A percentile compares a stretch with the other conserved stretches of the same genome.
These are phyloP conservation scores for Telfairia occidentalis DNA, from an alignment of 331 rosid species.

Conservation along the genomic window DNA sequence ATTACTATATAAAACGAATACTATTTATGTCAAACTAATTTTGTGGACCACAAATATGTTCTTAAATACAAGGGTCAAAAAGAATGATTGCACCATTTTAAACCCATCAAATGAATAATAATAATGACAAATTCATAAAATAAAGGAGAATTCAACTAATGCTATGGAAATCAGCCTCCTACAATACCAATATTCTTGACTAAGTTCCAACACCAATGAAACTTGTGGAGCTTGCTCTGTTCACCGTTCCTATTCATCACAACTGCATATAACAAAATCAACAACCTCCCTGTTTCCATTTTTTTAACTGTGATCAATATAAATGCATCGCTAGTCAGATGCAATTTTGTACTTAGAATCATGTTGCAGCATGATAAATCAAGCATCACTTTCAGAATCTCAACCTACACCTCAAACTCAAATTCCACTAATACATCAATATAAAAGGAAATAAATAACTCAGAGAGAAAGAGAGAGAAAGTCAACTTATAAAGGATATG, in stretches of 20 bases:
- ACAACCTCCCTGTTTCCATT: not conserved
- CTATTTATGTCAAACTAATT: not conserved
- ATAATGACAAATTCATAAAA: not conserved
- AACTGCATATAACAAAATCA: not conserved
- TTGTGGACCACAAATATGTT: not conserved
- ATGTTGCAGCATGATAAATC: not conserved
- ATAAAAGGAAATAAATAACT: not conserved
- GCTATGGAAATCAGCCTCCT: not conserved
- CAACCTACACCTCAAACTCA: not conserved
- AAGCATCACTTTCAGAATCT: not conserved
- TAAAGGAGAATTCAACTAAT: not conserved
- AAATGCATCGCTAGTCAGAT: not conserved
- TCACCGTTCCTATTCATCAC: not conserved
- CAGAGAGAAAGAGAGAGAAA: not conserved
- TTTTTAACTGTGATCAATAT: not conserved
- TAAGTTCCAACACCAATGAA: not conserved
- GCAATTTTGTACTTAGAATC: not conserved
- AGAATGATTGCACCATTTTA: not conserved
- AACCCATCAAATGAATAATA: not conserved
- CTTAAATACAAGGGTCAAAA: not conserved
- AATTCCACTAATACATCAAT: not conserved
- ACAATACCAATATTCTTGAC: not conserved
- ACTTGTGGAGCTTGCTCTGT: not conserved
- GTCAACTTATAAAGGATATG: not conserved
- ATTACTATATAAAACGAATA: not conserved